Percentiles rank a stretch among this genome's conserved stretches.
Conservation (phyloP, 495 filamentous ascomycete species). For the Podospora conica region DNA sequence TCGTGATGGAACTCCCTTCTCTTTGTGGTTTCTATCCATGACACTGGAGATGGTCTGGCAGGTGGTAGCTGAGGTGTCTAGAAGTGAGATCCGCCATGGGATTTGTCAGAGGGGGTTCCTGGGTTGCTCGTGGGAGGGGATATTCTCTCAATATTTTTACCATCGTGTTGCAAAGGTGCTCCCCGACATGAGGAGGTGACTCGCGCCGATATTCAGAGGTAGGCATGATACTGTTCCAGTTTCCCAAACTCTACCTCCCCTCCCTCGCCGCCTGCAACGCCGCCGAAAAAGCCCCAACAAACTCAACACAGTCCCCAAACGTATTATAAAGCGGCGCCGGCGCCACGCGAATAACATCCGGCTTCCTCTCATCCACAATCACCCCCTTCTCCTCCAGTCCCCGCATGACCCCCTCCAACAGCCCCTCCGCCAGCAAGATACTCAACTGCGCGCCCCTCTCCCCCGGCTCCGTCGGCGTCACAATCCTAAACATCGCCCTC, state of each 20-base stretch:
- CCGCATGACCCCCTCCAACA: conserved; percentile 65
- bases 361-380: conserved; percentile 82
- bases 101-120: neutral
- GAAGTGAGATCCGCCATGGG: neutral
- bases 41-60: too few species aligned
- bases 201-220: neutral
- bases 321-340: conserved; percentile 87
- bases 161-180: too few species aligned
- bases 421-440: conserved; percentile 56
- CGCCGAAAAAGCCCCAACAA: conserved; percentile 56
- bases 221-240: too few species aligned
- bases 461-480: conserved; percentile 68
- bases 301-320: conserved; percentile 71
- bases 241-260: too few species aligned
- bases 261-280: conserved; percentile 39
- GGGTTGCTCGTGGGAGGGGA: neutral
- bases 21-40: neutral
- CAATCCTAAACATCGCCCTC: conserved; percentile 57
- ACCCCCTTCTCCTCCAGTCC: conserved; percentile 62
- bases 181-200: neutral
- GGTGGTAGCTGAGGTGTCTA: neutral
- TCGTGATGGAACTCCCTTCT: too few species aligned
- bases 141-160: neutral
- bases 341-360: conserved; percentile 87
- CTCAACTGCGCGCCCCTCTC: conserved; percentile 86